Conservation (phyloP, 2,329 filamentous ascomycete species). For the Fusarium buharicum region DNA sequence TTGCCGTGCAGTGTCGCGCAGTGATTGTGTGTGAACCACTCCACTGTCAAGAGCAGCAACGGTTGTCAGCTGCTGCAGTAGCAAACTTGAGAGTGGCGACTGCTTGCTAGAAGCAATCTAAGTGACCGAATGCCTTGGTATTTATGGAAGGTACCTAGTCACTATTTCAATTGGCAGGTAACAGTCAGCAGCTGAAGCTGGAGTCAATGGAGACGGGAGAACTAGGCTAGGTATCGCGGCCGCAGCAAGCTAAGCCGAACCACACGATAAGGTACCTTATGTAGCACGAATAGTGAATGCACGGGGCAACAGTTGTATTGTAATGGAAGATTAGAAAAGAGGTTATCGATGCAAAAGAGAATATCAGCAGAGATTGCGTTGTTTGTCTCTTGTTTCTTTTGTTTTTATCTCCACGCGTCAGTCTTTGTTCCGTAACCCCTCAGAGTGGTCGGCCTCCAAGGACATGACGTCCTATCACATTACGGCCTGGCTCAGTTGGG, state of each 20-base stretch:
- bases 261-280: conserved; percentile 1
- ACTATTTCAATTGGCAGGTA: no score
- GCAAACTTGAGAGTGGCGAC: background rate
- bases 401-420: background rate
- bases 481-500: conserved; percentile 5
- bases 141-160: no score
- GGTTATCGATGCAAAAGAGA: background rate
- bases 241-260: conserved; percentile 15
- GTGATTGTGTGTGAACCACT: conserved; percentile 10
- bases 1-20: background rate
- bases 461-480: conserved; percentile 22
- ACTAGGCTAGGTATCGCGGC: conserved; percentile 18
- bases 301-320: conserved; percentile 2
- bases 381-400: no score
- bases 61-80: background rate
- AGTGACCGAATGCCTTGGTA: background rate
- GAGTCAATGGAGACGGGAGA: conserved; percentile 4
- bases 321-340: background rate
- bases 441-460: conserved; percentile 37
- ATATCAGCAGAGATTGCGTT: background rate
- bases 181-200: background rate
- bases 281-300: background rate
- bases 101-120: background rate
- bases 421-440: conserved; percentile 12
- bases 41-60: conserved; percentile 1